These are phyloP conservation scores for Suillus weaverae DNA, from an alignment of 768 basidiomycete species.

Conservation along the genomic window DNA sequence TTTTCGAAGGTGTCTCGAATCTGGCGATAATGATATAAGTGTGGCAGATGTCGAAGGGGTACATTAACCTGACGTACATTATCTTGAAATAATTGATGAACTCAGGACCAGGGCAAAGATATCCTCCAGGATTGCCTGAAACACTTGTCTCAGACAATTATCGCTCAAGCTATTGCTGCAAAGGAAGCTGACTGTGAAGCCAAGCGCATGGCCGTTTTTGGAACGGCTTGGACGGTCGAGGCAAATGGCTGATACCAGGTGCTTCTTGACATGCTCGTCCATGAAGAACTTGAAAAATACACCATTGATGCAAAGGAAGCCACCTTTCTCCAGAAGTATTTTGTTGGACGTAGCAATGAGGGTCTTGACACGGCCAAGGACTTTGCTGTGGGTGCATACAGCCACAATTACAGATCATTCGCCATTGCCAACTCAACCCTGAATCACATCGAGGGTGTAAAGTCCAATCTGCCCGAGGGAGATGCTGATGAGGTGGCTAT, in stretches of 20 bases:
- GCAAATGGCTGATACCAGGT: background rate
- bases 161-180: background rate
- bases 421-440: too few relatives aligned
- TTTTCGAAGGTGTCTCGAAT: background rate
- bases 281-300: background rate
- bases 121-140: background rate
- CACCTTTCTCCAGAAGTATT: background rate
- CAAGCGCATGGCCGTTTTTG: background rate
- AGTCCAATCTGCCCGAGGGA: background rate
- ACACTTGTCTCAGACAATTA: background rate
- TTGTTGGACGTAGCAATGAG: background rate
- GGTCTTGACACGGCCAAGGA: background rate
- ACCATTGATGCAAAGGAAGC: background rate
- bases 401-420: too few relatives aligned
- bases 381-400: background rate
- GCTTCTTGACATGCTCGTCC: background rate
- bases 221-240: background rate
- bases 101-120: background rate
- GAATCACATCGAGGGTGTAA: too few relatives aligned
- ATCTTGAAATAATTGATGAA: background rate
- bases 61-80: background rate
- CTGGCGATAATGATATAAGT: too few relatives aligned
- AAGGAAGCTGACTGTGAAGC: background rate
- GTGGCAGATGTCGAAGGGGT: background rate
- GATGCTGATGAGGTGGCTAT: too few relatives aligned